Percentiles rank a stretch among this genome's conserved stretches.
These are phyloP conservation scores for Rhododendron williamsianum DNA, from an alignment of 148 eudicot genomes.

Conservation along the genomic window DNA sequence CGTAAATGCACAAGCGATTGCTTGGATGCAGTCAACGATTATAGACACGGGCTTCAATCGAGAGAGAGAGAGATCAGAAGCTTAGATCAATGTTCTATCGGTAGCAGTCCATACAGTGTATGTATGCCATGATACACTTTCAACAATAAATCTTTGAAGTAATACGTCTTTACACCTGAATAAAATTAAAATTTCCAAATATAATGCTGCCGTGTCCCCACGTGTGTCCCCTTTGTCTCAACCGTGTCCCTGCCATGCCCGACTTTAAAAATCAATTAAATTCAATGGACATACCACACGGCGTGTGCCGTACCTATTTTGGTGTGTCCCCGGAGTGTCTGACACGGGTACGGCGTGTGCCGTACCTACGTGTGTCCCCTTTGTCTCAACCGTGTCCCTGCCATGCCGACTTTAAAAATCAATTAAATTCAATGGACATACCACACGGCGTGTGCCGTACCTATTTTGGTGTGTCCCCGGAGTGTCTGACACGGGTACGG, in stretches of 20 bases:
- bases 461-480: not conserved
- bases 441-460: not conserved
- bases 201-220: not conserved
- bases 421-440: not conserved
- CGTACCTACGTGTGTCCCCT: not conserved
- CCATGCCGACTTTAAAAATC: not conserved
- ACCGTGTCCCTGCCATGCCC: not conserved
- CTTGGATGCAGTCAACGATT: not conserved
- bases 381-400: not conserved
- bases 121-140: not conserved
- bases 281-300: not conserved
- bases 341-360: not conserved
- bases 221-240: not conserved
- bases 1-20: not conserved
- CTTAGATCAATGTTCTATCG: not conserved
- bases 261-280: not conserved
- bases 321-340: not conserved
- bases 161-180: not conserved
- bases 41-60: not conserved
- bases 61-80: not conserved
- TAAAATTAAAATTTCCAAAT: too few species aligned
- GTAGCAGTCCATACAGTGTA: not conserved
- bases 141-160: not conserved
- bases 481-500: not conserved
- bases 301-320: not conserved